Conservation (phyloP, 1,139 yeast species). For the Debaryomycetaceae sp. region DNA sequence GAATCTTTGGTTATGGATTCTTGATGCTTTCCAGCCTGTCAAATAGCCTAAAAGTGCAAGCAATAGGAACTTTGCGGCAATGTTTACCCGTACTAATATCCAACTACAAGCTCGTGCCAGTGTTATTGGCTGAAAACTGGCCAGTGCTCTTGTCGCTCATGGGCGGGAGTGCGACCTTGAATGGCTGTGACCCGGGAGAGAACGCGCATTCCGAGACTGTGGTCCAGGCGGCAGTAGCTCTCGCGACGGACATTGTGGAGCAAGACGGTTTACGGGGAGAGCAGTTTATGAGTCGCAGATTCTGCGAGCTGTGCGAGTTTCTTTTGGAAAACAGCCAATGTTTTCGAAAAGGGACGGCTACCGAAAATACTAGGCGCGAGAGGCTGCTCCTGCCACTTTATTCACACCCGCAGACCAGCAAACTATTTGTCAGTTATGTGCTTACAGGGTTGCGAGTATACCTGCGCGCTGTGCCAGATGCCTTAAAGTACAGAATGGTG, state of each 20-base stretch:
- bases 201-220: constrained; percentile 3
- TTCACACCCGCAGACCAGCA: constrained; percentile 8
- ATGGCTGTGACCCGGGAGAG: constrained; percentile 2
- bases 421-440: constrained; percentile 13
- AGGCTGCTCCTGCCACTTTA: constrained; percentile 1
- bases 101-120: constrained; percentile 47
- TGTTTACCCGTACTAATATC: constrained; percentile 57
- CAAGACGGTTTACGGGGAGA: constrained; percentile 18
- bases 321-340: constrained; percentile 10
- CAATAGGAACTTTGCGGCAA: constrained; percentile 39
- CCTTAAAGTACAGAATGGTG: constrained; percentile 19
- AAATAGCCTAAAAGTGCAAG: constrained; percentile 39
- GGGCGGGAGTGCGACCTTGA: constrained; percentile 5
- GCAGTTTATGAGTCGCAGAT: constrained; percentile 22
- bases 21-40: constrained; percentile 64
- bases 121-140: constrained; percentile 66
- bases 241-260: constrained; percentile 17
- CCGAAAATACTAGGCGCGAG: constrained; percentile 1
- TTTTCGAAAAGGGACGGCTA: constrained; percentile 1
- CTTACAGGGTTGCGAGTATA: constrained; percentile 22
- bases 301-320: constrained; percentile 27
- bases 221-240: constrained; percentile 11
- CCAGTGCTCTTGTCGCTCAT: constrained; percentile 22
- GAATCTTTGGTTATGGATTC: constrained; percentile 61
- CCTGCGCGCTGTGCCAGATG: constrained; percentile 23